phyloP scores from a whole-genome alignment of 495 filamentous ascomycete genomes.

The Tuber aestivum region DNA sequence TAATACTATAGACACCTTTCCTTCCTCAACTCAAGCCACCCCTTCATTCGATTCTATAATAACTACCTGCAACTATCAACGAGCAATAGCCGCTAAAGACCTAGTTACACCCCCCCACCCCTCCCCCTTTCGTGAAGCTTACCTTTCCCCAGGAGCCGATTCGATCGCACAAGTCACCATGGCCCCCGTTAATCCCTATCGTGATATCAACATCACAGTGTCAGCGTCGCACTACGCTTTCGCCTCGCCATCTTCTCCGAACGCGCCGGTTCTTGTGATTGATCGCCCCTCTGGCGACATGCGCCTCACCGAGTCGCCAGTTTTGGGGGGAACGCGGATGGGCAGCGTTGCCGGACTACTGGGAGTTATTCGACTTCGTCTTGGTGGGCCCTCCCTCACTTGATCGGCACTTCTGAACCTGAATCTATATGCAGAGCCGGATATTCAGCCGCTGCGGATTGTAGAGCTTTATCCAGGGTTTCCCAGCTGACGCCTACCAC shows the following conservation, averaged over 20 bases:
- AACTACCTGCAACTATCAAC: not conserved
- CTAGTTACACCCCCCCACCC: not conserved
- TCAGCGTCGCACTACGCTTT: conserved; percentile 92
- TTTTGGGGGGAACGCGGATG: conserved; percentile 67
- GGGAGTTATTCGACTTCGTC: conserved; percentile 80
- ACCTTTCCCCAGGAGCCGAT: not conserved
- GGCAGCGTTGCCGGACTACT: conserved; percentile 87
- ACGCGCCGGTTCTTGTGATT: conserved; percentile 78
- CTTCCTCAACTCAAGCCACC: not conserved
- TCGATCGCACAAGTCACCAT: conserved; percentile 43
- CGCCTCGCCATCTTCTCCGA: conserved; percentile 87
- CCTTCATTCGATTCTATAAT: not conserved
- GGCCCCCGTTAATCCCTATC: conserved; percentile 68
- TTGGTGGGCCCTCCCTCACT: conserved; percentile 55
- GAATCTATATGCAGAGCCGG: conserved; percentile 8
- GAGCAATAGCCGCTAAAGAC: not conserved
- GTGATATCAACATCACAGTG: conserved; percentile 93
- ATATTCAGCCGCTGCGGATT: conserved; percentile 13
- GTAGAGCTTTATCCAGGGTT: not conserved
- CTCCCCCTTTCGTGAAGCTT: not conserved
- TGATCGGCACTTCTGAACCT: conserved; percentile 19
- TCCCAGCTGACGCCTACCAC: conserved; percentile 1
- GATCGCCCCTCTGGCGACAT: conserved; percentile 91
- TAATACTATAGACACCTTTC: no score
- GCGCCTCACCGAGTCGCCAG: conserved; percentile 70